A percentile compares a stretch with the other conserved stretches of the same genome.
Evolutionary conservation across 345 rosid species (phyloP).

Genomic region (Dovyalis caffra): DNA sequence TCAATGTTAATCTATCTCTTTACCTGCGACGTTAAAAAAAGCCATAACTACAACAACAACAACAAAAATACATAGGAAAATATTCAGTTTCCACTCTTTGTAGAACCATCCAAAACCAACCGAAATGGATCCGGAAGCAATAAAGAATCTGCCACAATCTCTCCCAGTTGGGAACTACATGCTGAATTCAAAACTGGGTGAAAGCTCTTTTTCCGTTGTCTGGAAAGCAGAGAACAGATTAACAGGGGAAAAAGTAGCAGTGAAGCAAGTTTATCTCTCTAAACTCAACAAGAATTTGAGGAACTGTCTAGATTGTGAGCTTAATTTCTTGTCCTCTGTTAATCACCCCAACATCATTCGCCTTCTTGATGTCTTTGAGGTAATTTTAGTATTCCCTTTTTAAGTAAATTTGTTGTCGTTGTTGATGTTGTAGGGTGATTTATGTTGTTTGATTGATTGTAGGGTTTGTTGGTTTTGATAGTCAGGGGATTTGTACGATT

Average conservation of each 20-base stretch:
- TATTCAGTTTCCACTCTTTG: too few relatives aligned
- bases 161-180: slow-evolving; percentile 28
- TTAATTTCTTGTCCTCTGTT: slow-evolving; percentile 55
- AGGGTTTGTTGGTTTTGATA: background rate
- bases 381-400: background rate
- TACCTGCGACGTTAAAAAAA: too few relatives aligned
- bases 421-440: background rate
- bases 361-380: slow-evolving; percentile 46
- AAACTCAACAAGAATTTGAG: slow-evolving; percentile 50
- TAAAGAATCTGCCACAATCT: background rate
- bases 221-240: slow-evolving; percentile 49
- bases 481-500: background rate
- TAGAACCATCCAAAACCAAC: too few relatives aligned
- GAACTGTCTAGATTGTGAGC: slow-evolving; percentile 48
- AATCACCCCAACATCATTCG: slow-evolving; percentile 62
- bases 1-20: too few relatives aligned
- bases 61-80: too few relatives aligned
- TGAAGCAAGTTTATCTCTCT: slow-evolving; percentile 56
- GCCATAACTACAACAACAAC: too few relatives aligned
- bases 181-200: slow-evolving; percentile 51
- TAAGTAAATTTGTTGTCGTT: background rate
- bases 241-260: slow-evolving; percentile 49
- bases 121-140: slow-evolving; percentile 19
- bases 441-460: background rate
- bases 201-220: slow-evolving; percentile 41